Evolutionary conservation across 345 rosid genomes (phyloP).

Genomic region (Firmiana major): DNA sequence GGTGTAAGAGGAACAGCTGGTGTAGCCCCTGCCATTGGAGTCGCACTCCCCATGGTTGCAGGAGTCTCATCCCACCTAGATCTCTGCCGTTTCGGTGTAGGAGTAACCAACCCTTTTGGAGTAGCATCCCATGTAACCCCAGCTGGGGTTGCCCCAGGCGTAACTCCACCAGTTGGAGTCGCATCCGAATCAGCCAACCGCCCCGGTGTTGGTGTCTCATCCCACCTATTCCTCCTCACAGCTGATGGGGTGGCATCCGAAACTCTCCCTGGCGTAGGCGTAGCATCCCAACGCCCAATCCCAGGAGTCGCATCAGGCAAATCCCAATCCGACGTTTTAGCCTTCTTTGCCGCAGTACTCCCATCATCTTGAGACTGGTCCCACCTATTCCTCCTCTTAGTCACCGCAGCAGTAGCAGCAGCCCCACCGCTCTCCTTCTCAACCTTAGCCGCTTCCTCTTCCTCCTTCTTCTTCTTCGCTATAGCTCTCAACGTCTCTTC

Average conservation of each 20-base stretch:
- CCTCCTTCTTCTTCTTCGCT: slow-evolving; percentile 72
- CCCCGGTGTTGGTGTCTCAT: slow-evolving; percentile 97
- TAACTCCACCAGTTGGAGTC: slow-evolving; percentile 77
- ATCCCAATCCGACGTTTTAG: slow-evolving; percentile 92
- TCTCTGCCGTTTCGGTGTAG: slow-evolving; percentile 88
- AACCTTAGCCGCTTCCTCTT: slow-evolving; percentile 63
- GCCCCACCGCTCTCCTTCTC: slow-evolving; percentile 36
- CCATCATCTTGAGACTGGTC: slow-evolving; percentile 75
- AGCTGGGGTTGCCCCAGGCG: slow-evolving; percentile 94
- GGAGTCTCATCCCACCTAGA: slow-evolving; percentile 99
- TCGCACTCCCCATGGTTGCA: slow-evolving; percentile 94
- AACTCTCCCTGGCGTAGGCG: slow-evolving; percentile 78
- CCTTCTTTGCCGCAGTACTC: slow-evolving; percentile 52
- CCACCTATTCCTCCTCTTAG: slow-evolving; percentile 95
- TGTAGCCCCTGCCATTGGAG: slow-evolving; percentile 86
- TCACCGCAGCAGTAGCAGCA: slow-evolving; percentile 28
- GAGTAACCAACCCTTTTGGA: slow-evolving; percentile 79
- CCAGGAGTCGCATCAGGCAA: slow-evolving; percentile 80
- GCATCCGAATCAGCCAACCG: slow-evolving; percentile 84
- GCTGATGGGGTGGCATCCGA: slow-evolving; percentile 74
- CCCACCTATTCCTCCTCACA: slow-evolving; percentile 92
- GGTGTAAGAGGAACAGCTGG: slow-evolving; percentile 83
- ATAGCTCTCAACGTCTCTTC: slow-evolving; percentile 56
- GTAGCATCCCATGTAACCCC: slow-evolving; percentile 98
- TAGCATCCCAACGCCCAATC: slow-evolving; percentile 91